Conservation (phyloP, 2,329 filamentous ascomycete genomes). For the Aspergillus terreus region DNA sequence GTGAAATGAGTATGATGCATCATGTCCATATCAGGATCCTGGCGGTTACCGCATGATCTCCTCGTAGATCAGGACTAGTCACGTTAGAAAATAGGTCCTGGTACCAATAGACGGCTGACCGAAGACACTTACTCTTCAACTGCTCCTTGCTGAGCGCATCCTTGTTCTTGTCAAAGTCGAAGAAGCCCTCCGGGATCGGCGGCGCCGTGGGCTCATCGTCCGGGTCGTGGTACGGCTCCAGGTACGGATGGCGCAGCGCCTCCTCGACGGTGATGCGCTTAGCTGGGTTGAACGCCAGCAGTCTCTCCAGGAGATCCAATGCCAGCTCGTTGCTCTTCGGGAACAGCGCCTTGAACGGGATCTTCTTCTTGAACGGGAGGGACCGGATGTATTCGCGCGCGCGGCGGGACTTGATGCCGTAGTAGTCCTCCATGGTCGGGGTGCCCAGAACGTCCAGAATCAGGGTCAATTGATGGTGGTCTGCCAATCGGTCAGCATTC, state of each 20-base stretch:
- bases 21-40: not conserved
- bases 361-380: constrained; percentile 99
- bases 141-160: constrained; percentile 98
- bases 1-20: not conserved
- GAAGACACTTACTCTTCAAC: constrained; percentile 65
- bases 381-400: constrained; percentile 98
- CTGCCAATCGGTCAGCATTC: constrained; percentile 42
- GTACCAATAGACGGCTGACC: not conserved
- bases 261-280: constrained; percentile 99
- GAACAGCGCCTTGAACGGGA: constrained; percentile 94
- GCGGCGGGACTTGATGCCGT: constrained; percentile 97
- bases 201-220: constrained; percentile 97
- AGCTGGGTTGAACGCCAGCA: constrained; percentile 95
- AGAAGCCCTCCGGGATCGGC: constrained; percentile 97
- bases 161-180: constrained; percentile 99
- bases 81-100: constrained; percentile 11
- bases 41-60: constrained; percentile 74
- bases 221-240: constrained; percentile 97
- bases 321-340: constrained; percentile 98
- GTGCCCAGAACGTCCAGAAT: constrained; percentile 97
- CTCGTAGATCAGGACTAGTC: constrained; percentile 78
- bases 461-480: constrained; percentile 95
- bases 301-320: constrained; percentile 88
- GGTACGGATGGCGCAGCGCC: constrained; percentile 92
- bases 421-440: constrained; percentile 99